Evolutionary conservation across 2,329 filamentous ascomycete species (phyloP), one percentile per base, ranked within the genome.

Genomic region (Cercospora sp.): DNA sequence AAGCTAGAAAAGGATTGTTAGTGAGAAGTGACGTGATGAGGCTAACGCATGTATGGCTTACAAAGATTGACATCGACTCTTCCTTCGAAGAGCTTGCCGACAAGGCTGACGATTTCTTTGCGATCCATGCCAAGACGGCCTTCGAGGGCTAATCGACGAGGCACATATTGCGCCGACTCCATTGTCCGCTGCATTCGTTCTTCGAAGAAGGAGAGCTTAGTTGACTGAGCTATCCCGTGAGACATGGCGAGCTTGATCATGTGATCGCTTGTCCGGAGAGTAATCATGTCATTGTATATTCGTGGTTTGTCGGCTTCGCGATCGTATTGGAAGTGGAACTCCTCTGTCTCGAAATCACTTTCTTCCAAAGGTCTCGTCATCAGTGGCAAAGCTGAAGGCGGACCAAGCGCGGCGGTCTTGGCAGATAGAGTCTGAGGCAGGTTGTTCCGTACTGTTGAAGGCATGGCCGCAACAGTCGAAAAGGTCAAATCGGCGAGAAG

Each of bases 231-330:
- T 73, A 99, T 97, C 42, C 94, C 95, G 78, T 99, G 95, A 79
- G 92, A 96, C 83, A 99, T 99, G 36, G 94, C 93, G 16, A 99
- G 85, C 81, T 98, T 98, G 78, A 98, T 96, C 94, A 99, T 98
- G 81, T 99, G 95, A 81, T 99, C 95, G 45, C 92, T 90, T 68
- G 93, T 96, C 70, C 96, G 87, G 55, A 99, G 83, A 0, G 95
- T 99, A 75, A 99, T 98, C 95, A 99, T 99, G 80, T 99, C 95
- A 81, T 99, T 98, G 83, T 96, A 99, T 31, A 99, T 91, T 66
- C 95, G 88, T 4, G 95, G 95, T 60, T 94, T 88, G 70, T 93
- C 90, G 36, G 95, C 93, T 67, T 92, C 87, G 0, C 89, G 87
- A 75, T 92, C 96, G 83, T 99, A 99, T 79, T 98, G 94, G 77